Percentiles rank a stretch among this genome's conserved stretches.
These are phyloP conservation scores for Sporobolomyces pararoseus DNA, from an alignment of 768 basidiomycete genomes.

Conservation along the genomic window DNA sequence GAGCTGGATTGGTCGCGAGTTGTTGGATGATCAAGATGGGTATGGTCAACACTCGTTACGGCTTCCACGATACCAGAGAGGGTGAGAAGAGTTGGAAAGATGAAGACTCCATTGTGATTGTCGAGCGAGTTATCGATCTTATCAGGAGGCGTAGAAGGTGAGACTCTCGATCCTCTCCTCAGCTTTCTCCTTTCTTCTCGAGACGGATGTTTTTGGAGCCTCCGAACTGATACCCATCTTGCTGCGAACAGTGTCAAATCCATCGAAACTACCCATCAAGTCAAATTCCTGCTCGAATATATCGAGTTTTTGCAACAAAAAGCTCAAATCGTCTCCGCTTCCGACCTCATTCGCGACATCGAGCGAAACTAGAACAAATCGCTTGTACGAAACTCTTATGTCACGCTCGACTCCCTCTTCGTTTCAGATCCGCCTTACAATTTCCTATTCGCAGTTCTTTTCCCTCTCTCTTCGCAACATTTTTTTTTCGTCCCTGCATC, in stretches of 20 bases:
- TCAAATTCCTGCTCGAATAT: slow-evolving; percentile 72
- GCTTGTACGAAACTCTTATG: too few relatives aligned
- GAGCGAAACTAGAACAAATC: background rate
- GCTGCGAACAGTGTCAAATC: slow-evolving; percentile 58
- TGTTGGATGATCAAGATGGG: slow-evolving; percentile 91
- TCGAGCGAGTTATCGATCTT: slow-evolving; percentile 68
- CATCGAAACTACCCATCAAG: slow-evolving; percentile 91
- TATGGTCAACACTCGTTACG: slow-evolving; percentile 53
- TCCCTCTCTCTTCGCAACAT: background rate
- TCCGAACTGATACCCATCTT: background rate
- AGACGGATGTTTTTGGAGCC: background rate
- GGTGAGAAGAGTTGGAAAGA: slow-evolving; percentile 36
- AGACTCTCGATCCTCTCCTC: background rate
- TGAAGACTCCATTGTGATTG: slow-evolving; percentile 60
- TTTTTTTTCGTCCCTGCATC: too few relatives aligned
- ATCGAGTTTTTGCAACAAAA: slow-evolving; percentile 57
- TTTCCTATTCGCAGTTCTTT: background rate
- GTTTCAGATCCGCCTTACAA: background rate
- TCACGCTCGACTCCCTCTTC: too few relatives aligned
- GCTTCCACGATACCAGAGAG: slow-evolving; percentile 42
- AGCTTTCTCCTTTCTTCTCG: background rate
- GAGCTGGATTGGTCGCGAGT: slow-evolving; percentile 85
- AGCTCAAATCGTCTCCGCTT: background rate
- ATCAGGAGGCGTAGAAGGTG: slow-evolving; percentile 62
- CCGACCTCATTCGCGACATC: slow-evolving; percentile 7